phyloP scores from a whole-genome alignment of 768 basidiomycete genomes.

The Botryobasidium botryosum region DNA sequence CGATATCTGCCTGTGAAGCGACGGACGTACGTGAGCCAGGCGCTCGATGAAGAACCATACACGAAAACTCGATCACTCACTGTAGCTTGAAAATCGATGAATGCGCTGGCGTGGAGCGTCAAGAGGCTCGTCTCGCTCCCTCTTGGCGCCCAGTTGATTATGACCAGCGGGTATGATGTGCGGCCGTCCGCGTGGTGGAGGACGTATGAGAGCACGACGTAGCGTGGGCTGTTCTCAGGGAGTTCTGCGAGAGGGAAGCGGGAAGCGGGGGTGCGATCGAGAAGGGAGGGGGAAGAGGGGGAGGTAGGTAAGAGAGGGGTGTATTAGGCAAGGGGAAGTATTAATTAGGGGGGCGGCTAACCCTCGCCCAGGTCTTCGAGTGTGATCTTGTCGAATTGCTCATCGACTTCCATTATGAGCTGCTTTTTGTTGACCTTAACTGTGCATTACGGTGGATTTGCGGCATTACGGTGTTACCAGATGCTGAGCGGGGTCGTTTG shows the following conservation, averaged over 20 bases:
- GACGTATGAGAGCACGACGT: slow-evolving; percentile 71
- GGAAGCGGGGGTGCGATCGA: neutral
- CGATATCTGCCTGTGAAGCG: too few species aligned
- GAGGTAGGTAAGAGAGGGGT: neutral
- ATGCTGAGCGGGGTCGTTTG: neutral
- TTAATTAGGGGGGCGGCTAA: too few species aligned
- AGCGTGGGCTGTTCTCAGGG: slow-evolving; percentile 75
- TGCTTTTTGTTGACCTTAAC: slow-evolving; percentile 82
- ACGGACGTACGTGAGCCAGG: too few species aligned
- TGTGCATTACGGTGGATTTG: slow-evolving; percentile 1
- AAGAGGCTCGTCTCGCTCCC: slow-evolving; percentile 56
- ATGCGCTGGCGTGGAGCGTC: slow-evolving; percentile 71
- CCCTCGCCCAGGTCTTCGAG: slow-evolving; percentile 83
- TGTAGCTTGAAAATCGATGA: slow-evolving; percentile 60
- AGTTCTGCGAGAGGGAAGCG: slow-evolving; percentile 38
- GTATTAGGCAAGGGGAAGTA: slow-evolving; percentile 1
- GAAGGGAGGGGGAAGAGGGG: slow-evolving; percentile 3
- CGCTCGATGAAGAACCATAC: too few species aligned
- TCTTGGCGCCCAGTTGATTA: slow-evolving; percentile 78
- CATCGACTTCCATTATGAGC: slow-evolving; percentile 69
- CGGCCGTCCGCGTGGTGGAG: slow-evolving; percentile 66
- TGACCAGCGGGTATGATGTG: slow-evolving; percentile 66
- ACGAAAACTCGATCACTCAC: slow-evolving; percentile 26
- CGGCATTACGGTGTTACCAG: neutral
- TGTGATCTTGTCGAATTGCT: slow-evolving; percentile 55